Evolutionary conservation across 805 yeast genomes (phyloP), one percentile per base, ranked within the genome.

Genomic region (Lipomyces sp.): DNA sequence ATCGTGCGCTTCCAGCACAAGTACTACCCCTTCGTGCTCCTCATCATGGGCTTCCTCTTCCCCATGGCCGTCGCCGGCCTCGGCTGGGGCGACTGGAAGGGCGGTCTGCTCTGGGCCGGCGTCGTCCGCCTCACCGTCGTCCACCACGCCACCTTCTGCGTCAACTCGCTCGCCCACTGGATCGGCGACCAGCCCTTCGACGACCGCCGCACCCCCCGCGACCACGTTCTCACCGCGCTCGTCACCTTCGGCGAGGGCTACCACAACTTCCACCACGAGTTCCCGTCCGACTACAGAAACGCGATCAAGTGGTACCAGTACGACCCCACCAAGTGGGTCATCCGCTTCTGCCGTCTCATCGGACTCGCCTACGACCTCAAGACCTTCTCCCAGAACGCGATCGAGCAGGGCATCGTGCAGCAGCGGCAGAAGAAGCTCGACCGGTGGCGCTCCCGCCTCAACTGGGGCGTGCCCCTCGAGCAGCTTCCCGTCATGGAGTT

Each of bases 381-480:
- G 62, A 74, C 73, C 23, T 72, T 84, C 49, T 75, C 82, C 38
- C 74, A 71, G 61, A 82, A 79, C 58, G 75, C 84, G 64, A 70
- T 84, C 36, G 84, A 86, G 51, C 83, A 81, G 63, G 84, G 88
- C 41, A 66, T 81, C 22, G 81, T 91, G 19, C 86, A 82, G 62
- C 96, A 89, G 65, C 83, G 82, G 66, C 98, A 90, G 70, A 82
- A 81, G 68, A 72, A 83, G 55, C 74, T 90, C 23, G 95, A 90
- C 68, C 73, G 80, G 54, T 81, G 86, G 71, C 76, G 93, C 58
- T 74, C 87, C 11, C 81, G 82, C 57, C 75, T 90, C 53, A 85
- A 86, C 70, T 90, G 97, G 97, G 97, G 97, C 19, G 85, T 90
- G 1, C 95, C 96, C 2, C 83, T 91, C 47, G 91, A 89, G 58